These are phyloP conservation scores for Piromyces finnis DNA, from an alignment of 192 early-diverging fungal genomes.

Conservation along the genomic window DNA sequence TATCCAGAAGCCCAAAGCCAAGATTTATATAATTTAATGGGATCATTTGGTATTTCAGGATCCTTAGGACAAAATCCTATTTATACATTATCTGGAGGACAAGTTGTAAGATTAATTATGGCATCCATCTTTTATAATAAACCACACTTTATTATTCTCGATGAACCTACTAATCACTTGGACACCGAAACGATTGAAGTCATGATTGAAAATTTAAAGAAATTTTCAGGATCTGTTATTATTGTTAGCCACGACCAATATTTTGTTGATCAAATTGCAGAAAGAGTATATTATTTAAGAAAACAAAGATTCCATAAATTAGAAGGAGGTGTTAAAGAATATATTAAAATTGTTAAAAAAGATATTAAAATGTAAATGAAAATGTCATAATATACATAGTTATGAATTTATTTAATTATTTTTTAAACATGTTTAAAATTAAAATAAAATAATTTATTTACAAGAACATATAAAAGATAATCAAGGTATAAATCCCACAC, in stretches of 20 bases:
- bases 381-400: too few relatives aligned
- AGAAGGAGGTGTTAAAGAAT: background rate
- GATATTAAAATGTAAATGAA: background rate
- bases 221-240: conserved; percentile 54
- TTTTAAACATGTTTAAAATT: too few relatives aligned
- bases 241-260: conserved; percentile 76
- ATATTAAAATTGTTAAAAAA: background rate
- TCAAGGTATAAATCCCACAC: too few relatives aligned
- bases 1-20: conserved; percentile 28
- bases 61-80: conserved; percentile 37
- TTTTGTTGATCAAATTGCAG: conserved; percentile 50
- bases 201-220: conserved; percentile 47
- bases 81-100: conserved; percentile 57
- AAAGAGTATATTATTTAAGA: conserved; percentile 4
- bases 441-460: too few relatives aligned
- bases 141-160: background rate
- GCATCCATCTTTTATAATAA: conserved; percentile 32
- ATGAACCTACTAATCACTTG: conserved; percentile 65
- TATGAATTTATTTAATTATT: too few relatives aligned
- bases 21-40: conserved; percentile 50
- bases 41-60: conserved; percentile 58
- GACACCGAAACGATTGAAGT: conserved; percentile 73
- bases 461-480: too few relatives aligned
- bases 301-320: background rate
- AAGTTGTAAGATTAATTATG: conserved; percentile 59